Conservation (phyloP, 768 basidiomycete species). For the Collybiopsis luxurians region DNA sequence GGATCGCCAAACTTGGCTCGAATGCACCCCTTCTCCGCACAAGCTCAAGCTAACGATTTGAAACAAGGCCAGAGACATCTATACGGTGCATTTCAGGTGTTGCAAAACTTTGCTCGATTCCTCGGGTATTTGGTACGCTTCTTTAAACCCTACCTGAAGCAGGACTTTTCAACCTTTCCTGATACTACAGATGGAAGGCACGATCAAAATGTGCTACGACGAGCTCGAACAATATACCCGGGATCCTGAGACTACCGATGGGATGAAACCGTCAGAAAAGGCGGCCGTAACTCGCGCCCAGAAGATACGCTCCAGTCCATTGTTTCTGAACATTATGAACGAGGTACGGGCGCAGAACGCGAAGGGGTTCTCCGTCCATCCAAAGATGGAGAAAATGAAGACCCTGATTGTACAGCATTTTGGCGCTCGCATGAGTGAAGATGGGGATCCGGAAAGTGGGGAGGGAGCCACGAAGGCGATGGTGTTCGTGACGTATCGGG, state of each 20-base stretch:
- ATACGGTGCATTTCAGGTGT: slow-evolving; percentile 9
- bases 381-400: slow-evolving; percentile 88
- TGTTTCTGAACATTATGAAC: slow-evolving; percentile 62
- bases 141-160: neutral
- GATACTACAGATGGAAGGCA: slow-evolving; percentile 72
- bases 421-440: slow-evolving; percentile 45
- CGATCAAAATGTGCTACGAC: slow-evolving; percentile 73
- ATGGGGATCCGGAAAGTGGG: slow-evolving; percentile 28
- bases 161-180: slow-evolving; percentile 7
- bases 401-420: slow-evolving; percentile 80
- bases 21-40: slow-evolving; percentile 58
- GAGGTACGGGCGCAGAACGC: slow-evolving; percentile 63
- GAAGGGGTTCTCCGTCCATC: slow-evolving; percentile 66
- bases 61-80: neutral
- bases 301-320: slow-evolving; percentile 47
- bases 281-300: slow-evolving; percentile 40
- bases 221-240: slow-evolving; percentile 47
- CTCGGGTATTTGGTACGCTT: slow-evolving; percentile 83
- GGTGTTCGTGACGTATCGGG: slow-evolving; percentile 91
- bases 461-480: slow-evolving; percentile 68
- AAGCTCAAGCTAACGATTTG: slow-evolving; percentile 27
- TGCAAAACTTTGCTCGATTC: slow-evolving; percentile 58
- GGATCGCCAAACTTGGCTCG: slow-evolving; percentile 46
- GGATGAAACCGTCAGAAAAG: slow-evolving; percentile 23
- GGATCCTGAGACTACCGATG: slow-evolving; percentile 31